Percentiles rank a stretch among this genome's conserved stretches.
Conservation (phyloP, 2,329 filamentous ascomycete species). For the Penicillium concentricum region DNA sequence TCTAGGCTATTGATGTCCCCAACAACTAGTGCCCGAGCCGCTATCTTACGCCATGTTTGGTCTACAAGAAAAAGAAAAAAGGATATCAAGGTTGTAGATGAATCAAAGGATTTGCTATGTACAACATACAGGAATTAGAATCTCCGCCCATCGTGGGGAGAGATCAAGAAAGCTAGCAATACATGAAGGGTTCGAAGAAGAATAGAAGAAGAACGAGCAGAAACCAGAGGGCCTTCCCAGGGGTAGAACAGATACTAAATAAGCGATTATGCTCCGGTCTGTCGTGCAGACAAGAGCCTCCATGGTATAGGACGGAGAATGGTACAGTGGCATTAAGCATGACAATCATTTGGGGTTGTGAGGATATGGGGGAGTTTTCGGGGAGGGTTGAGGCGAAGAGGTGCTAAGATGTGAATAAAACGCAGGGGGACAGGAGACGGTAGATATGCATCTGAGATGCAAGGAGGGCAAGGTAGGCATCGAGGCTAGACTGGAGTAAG, state of each 20-base stretch:
- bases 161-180: conserved; percentile 22
- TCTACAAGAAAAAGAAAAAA: neutral
- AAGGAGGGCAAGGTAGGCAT: neutral
- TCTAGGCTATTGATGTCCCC: neutral
- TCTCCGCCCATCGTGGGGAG: conserved; percentile 12
- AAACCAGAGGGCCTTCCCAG: conserved; percentile 1
- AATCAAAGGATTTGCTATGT: conserved; percentile 18
- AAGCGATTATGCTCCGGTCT: conserved; percentile 6
- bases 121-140: conserved; percentile 22
- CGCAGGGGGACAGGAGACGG: neutral
- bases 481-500: neutral
- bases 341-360: conserved; percentile 6
- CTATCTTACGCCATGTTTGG: neutral
- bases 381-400: neutral
- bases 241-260: conserved; percentile 3
- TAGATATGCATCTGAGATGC: neutral
- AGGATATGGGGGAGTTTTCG: neutral
- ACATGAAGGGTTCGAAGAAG: conserved; percentile 19
- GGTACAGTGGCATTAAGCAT: conserved; percentile 10
- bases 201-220: neutral
- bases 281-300: conserved; percentile 6
- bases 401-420: neutral
- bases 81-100: neutral
- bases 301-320: conserved; percentile 6
- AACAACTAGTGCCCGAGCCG: neutral